Evolutionary conservation across 495 filamentous ascomycete species (phyloP).

Genomic region (Pseudevernia furfuracea): DNA sequence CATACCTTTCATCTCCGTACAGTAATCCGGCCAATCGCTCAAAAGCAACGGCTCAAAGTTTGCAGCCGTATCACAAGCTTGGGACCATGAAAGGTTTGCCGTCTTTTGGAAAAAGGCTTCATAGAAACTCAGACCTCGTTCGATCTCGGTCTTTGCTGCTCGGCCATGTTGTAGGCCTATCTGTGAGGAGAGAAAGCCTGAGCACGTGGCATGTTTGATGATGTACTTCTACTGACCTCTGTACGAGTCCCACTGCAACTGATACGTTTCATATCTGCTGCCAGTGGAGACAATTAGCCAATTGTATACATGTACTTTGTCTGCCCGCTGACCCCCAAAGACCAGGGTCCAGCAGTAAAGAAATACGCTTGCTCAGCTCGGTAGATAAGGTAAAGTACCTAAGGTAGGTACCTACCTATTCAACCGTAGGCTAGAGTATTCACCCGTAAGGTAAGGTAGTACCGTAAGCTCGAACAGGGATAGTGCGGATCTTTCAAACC

Average conservation of each 20-base stretch:
- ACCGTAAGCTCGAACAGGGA: too few species aligned
- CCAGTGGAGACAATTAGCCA: background rate
- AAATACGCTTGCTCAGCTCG: too few species aligned
- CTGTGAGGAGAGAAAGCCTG: conserved; percentile 25
- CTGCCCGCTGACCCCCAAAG: background rate
- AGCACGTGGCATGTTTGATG: background rate
- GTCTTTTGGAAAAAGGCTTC: conserved; percentile 43
- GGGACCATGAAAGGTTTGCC: conserved; percentile 41
- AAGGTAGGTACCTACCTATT: too few species aligned
- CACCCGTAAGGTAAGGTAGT: too few species aligned
- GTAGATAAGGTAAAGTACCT: too few species aligned
- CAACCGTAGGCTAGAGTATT: too few species aligned
- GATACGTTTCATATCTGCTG: conserved; percentile 10
- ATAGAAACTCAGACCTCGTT: conserved; percentile 45
- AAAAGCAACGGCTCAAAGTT: conserved; percentile 39
- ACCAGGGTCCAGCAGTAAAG: too few species aligned
- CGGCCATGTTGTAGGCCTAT: conserved; percentile 50
- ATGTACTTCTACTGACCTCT: conserved; percentile 11
- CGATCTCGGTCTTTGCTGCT: conserved; percentile 38
- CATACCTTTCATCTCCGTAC: conserved; percentile 44
- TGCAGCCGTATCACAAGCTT: conserved; percentile 39
- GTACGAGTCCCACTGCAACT: conserved; percentile 11
- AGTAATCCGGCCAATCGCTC: conserved; percentile 38
- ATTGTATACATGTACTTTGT: background rate
- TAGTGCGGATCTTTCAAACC: too few species aligned